Evolutionary conservation across 1,139 yeast genomes (phyloP).

Genomic region (Saccharomyces hybrid): DNA sequence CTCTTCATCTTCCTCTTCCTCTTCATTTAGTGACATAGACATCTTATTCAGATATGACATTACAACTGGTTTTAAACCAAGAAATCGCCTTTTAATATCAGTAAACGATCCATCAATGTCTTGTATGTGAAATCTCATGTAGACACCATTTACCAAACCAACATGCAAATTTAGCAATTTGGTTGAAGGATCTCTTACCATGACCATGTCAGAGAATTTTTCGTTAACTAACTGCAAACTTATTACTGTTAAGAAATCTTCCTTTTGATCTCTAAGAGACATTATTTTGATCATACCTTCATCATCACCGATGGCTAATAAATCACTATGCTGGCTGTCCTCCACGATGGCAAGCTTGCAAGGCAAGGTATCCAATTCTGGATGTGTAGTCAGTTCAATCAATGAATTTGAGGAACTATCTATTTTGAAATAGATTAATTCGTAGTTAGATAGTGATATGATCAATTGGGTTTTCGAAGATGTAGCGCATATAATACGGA

Average conservation of each 20-base stretch:
- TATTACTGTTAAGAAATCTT: constrained; percentile 29
- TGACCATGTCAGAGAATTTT: background rate
- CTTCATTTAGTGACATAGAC: constrained; percentile 13
- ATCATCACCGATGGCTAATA: constrained; percentile 60
- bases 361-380: constrained; percentile 48
- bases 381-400: constrained; percentile 59
- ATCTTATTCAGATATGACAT: constrained; percentile 34
- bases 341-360: constrained; percentile 47
- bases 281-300: constrained; percentile 66
- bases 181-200: background rate
- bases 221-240: background rate
- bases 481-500: constrained; percentile 50
- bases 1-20: constrained; percentile 9
- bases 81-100: constrained; percentile 60
- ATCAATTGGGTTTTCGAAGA: constrained; percentile 62
- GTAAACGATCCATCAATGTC: constrained; percentile 54
- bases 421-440: constrained; percentile 75
- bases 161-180: constrained; percentile 47
- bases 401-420: constrained; percentile 49
- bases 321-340: constrained; percentile 34
- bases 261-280: constrained; percentile 42
- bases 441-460: constrained; percentile 63
- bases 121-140: constrained; percentile 56
- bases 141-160: constrained; percentile 78
- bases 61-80: constrained; percentile 59